A percentile compares a stretch with the other conserved stretches of the same genome.
phyloP scores from a whole-genome alignment of 2,329 filamentous ascomycete genomes.

The Daldinia eschscholtzii region DNA sequence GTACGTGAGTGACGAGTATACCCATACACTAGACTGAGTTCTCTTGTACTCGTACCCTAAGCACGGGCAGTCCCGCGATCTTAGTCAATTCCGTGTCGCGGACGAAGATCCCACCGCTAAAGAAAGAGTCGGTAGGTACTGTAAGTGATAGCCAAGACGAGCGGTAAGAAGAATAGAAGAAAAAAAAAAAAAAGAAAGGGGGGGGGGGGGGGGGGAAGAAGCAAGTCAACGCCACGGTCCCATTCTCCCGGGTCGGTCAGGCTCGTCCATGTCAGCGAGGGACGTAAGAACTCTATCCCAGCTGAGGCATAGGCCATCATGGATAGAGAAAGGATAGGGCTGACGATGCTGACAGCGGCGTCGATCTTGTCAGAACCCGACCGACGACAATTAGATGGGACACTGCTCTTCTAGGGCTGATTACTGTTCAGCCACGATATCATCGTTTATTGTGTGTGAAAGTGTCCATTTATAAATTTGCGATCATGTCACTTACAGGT shows the following conservation, averaged over 20 bases:
- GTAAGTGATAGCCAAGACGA: background rate
- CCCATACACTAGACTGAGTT: too few species aligned
- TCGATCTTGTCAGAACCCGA: background rate
- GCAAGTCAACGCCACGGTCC: slow-evolving; percentile 3
- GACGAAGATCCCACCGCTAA: background rate
- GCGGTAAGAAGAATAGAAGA: background rate
- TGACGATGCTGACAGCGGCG: slow-evolving; percentile 32
- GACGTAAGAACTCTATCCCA: slow-evolving; percentile 32
- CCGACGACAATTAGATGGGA: background rate
- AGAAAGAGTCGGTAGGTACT: background rate
- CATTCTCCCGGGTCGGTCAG: slow-evolving; percentile 11
- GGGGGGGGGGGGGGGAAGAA: background rate
- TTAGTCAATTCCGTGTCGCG: slow-evolving; percentile 5
- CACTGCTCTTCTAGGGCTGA: background rate
- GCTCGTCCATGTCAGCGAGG: slow-evolving; percentile 3
- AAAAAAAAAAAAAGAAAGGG: background rate
- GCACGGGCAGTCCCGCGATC: slow-evolving; percentile 6
- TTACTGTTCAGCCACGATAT: background rate
- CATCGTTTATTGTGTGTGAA: background rate
- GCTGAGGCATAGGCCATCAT: background rate
- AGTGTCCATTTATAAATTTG: background rate
- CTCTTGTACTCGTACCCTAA: background rate
- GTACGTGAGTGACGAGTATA: background rate
- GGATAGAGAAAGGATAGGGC: slow-evolving; percentile 25
- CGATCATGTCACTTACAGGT: background rate